Evolutionary conservation across 1,139 yeast genomes (phyloP).

Genomic region (Diutina siamensis): DNA sequence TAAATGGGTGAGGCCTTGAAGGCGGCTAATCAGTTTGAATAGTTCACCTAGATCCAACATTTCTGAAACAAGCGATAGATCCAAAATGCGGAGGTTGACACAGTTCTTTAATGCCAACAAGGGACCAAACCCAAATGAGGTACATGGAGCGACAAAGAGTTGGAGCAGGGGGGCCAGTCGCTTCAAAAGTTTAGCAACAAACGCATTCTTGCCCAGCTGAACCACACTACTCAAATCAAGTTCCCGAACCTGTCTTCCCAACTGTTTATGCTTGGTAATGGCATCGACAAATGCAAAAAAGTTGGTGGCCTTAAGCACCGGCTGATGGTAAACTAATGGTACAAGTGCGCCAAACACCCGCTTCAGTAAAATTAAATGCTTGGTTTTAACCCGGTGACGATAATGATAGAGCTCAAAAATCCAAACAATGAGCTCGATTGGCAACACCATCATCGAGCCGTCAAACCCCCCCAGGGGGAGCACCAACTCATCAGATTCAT

Average conservation of each 20-base stretch:
- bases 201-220: conserved; percentile 90
- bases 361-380: conserved; percentile 48
- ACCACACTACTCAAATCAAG: conserved; percentile 70
- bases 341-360: conserved; percentile 47
- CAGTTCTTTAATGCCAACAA: conserved; percentile 69
- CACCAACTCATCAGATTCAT: conserved; percentile 16
- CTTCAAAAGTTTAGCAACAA: conserved; percentile 68
- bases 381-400: conserved; percentile 30
- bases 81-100: conserved; percentile 48
- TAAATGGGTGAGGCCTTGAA: conserved; percentile 54
- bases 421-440: conserved; percentile 47
- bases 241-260: conserved; percentile 34
- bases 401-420: conserved; percentile 33
- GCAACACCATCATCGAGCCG: conserved; percentile 17
- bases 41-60: conserved; percentile 74
- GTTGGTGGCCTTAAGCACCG: conserved; percentile 53
- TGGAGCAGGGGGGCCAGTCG: conserved; percentile 56
- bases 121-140: conserved; percentile 89
- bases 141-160: conserved; percentile 80
- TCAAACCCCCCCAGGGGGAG: background rate
- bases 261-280: conserved; percentile 32
- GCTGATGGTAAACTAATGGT: conserved; percentile 53
- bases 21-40: conserved; percentile 58
- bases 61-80: conserved; percentile 82
- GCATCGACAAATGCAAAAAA: conserved; percentile 66